phyloP scores from a whole-genome alignment of 2,329 filamentous ascomycete species.

The Shiraia sp. region DNA sequence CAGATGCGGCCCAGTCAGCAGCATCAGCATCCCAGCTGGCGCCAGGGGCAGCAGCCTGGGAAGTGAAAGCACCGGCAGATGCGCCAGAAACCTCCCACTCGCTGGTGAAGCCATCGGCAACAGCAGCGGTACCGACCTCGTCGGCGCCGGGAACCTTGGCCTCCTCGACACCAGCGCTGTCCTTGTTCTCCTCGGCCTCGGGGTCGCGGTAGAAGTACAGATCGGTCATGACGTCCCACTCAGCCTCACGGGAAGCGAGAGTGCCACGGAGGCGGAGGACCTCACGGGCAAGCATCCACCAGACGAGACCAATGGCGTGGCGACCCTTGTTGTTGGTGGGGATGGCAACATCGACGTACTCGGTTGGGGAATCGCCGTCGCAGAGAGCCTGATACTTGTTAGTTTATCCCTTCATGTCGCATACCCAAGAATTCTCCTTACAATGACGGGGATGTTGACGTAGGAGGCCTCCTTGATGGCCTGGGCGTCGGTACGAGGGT shows the following conservation, averaged over 20 bases:
- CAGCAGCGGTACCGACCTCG: constrained; percentile 77
- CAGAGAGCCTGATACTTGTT: constrained; percentile 68
- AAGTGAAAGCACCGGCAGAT: constrained; percentile 65
- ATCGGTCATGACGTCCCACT: constrained; percentile 99
- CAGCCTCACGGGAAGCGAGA: constrained; percentile 90
- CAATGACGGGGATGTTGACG: constrained; percentile 99
- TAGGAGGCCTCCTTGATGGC: constrained; percentile 99
- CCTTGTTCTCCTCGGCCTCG: constrained; percentile 99
- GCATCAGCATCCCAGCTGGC: constrained; percentile 67
- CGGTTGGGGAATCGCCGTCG: constrained; percentile 98
- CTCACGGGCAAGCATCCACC: constrained; percentile 99
- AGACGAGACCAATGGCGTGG: constrained; percentile 96
- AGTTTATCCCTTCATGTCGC: constrained; percentile 3
- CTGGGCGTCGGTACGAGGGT: constrained; percentile 99
- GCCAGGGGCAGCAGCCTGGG: constrained; percentile 61
- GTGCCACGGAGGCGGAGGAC: constrained; percentile 98
- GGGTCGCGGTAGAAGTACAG: constrained; percentile 99
- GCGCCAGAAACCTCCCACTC: constrained; percentile 84
- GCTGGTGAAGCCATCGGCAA: constrained; percentile 76
- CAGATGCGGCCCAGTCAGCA: constrained; percentile 70
- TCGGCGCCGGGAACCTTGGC: constrained; percentile 80
- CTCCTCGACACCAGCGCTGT: constrained; percentile 79
- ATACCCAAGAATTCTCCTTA: constrained; percentile 15
- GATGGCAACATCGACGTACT: constrained; percentile 99
- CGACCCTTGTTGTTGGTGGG: constrained; percentile 99